Percentiles rank a stretch among this genome's conserved stretches.
Evolutionary conservation across 495 filamentous ascomycete genomes (phyloP).

Genomic region (Neurospora discreta): DNA sequence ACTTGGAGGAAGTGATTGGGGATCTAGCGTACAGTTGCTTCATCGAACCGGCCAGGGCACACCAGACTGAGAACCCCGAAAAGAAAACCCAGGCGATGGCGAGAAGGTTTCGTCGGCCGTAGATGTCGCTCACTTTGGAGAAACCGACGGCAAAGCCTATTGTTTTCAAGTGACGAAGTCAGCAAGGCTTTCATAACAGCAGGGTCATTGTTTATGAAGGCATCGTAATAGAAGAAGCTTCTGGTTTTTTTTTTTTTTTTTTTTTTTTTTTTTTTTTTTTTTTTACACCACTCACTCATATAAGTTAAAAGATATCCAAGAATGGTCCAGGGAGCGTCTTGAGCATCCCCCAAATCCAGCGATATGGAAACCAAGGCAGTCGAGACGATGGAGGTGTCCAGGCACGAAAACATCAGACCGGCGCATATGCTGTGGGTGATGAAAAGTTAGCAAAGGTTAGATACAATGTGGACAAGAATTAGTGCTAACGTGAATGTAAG

Average conservation of each 20-base stretch:
- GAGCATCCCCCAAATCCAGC: conserved; percentile 39
- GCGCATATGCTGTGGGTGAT: conserved; percentile 35
- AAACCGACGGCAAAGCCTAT: conserved; percentile 46
- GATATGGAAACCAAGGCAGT: conserved; percentile 52
- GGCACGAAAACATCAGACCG: conserved; percentile 46
- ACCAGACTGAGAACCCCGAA: conserved; percentile 44
- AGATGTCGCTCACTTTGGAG: conserved; percentile 49
- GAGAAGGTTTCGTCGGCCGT: conserved; percentile 41
- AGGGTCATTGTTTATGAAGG: no score
- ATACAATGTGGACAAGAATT: not conserved
- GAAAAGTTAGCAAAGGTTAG: not conserved
- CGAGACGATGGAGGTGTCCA: conserved; percentile 54
- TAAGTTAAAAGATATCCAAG: conserved; percentile 51
- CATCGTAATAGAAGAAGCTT: no score
- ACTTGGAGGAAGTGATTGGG: not conserved
- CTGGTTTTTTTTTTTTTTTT: no score
- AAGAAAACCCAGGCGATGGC: conserved; percentile 42
- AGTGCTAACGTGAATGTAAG: conserved; percentile 16
- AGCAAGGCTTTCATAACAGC: not conserved
- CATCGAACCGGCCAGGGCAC: conserved; percentile 40
- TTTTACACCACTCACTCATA: conserved; percentile 45
- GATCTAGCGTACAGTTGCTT: conserved; percentile 36
- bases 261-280: no score
- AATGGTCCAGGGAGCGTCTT: conserved; percentile 47
- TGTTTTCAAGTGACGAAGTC: not conserved